These are phyloP conservation scores for Pythium aphanidermatum DNA, from an alignment of 352 stramenopile genomes.

Conservation along the genomic window DNA sequence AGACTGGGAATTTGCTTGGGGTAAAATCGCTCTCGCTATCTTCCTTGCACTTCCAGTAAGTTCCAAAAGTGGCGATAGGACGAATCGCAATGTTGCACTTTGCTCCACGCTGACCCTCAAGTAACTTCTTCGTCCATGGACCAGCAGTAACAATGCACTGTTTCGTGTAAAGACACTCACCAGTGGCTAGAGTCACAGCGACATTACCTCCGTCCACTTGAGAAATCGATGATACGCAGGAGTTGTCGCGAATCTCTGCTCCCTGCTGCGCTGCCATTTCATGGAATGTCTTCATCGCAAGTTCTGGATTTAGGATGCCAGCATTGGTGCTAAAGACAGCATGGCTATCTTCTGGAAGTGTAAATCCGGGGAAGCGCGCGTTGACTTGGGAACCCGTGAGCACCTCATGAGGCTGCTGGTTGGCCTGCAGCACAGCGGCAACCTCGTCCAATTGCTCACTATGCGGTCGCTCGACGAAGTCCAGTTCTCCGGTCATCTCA, in stretches of 20 bases:
- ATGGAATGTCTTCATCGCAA: constrained; percentile 48
- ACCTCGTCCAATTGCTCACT: constrained; percentile 15
- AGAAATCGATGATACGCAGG: constrained; percentile 7
- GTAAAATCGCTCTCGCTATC: constrained; percentile 31
- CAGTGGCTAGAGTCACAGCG: constrained; percentile 27
- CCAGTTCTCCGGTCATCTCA: constrained; percentile 54
- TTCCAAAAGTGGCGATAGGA: constrained; percentile 56
- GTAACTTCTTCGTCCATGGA: constrained; percentile 41
- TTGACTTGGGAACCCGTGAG: constrained; percentile 40
- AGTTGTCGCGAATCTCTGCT: constrained; percentile 32
- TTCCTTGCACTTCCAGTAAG: constrained; percentile 44
- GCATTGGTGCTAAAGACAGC: constrained; percentile 43
- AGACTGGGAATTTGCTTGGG: constrained; percentile 48
- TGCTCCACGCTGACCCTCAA: constrained; percentile 12
- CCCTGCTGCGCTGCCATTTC: constrained; percentile 30
- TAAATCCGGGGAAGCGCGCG: constrained; percentile 45
- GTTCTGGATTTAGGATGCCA: constrained; percentile 46
- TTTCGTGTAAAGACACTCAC: constrained; percentile 14
- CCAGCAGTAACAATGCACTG: constrained; percentile 60
- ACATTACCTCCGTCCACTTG: constrained; percentile 12
- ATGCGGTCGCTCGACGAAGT: constrained; percentile 30
- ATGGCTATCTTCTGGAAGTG: constrained; percentile 27
- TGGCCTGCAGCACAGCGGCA: constrained; percentile 5
- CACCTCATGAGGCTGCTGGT: constrained; percentile 24
- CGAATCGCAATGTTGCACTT: constrained; percentile 35